Evolutionary conservation across 345 rosid genomes (phyloP), one percentile per base, ranked within the genome.

Genomic region (Physaria fendleri): DNA sequence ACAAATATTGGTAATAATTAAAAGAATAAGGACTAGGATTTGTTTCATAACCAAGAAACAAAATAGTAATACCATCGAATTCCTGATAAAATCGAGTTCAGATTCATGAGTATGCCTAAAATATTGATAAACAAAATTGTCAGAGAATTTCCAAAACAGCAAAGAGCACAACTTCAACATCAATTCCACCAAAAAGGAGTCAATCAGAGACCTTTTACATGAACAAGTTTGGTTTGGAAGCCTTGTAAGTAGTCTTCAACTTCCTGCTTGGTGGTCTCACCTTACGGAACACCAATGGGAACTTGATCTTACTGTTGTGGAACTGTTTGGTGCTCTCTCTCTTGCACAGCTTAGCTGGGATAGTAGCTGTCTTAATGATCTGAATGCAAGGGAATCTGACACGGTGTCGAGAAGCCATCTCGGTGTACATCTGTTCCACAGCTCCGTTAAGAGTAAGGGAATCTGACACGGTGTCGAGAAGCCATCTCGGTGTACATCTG

Each of bases 401-500:
- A 21, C 84, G 77, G 65, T 80, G 87, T 11, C 87, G 77, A 1
- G 85, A 84, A 0, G 85, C 88, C 91, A 84, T 82, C 79, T 84
- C 91, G 0, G 60, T 79, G 71, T 84, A 82, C 85, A 84, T 84
- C 63, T 84, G 83, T 17, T 79, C 87, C 1, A 84, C 82, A 5
- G 76, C 83, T 50, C 90, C 90, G 68, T 84, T 81, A 79, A 79
- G 50, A 82, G 69, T 85, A 84, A 2, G 87, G 87, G 63, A 64
- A 75, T 75, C 87, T 78, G 14, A 79, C 88, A 21, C 84, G 77
- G 65, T 80, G 87, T 11, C 87, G 77, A 1, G 85, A 84, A 0
- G 85, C 88, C 91, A 84, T 82, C 79, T 84, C 91, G 0, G 60
- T 79, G 71, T 84, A 82, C 85, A 84, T 84, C 63, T 84, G 83